These are phyloP conservation scores for Calonectria fujianensis DNA, from an alignment of 2,329 filamentous ascomycete species.

Conservation along the genomic window DNA sequence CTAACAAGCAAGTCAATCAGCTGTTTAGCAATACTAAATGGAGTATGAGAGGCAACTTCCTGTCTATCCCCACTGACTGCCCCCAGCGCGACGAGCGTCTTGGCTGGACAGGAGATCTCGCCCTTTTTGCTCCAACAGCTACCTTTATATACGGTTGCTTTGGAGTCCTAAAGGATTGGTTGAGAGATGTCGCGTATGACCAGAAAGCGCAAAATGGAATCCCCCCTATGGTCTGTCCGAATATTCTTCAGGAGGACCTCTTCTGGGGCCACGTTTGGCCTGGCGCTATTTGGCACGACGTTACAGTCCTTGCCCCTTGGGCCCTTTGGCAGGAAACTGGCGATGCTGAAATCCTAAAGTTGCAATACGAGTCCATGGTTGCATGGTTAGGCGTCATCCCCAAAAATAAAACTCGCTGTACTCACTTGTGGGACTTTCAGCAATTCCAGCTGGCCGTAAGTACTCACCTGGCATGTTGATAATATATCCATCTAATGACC, in stretches of 20 bases:
- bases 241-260: constrained; percentile 37
- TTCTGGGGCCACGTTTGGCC: constrained; percentile 51
- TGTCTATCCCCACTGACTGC: constrained; percentile 75
- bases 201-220: constrained; percentile 46
- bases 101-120: constrained; percentile 72
- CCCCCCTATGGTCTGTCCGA: constrained; percentile 50
- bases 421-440: constrained; percentile 62
- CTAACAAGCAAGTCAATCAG: constrained; percentile 70
- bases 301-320: constrained; percentile 63
- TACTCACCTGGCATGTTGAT: not conserved
- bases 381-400: constrained; percentile 61
- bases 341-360: constrained; percentile 60
- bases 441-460: constrained; percentile 49
- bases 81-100: constrained; percentile 74
- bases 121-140: constrained; percentile 70
- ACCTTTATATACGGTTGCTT: constrained; percentile 72
- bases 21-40: constrained; percentile 73
- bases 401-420: constrained; percentile 58
- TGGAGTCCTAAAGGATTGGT: constrained; percentile 66
- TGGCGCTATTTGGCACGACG: constrained; percentile 66
- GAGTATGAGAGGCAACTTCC: constrained; percentile 76
- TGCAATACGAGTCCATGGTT: constrained; percentile 63
- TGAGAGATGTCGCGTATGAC: constrained; percentile 48
- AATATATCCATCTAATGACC: not conserved
- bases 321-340: constrained; percentile 63